Conservation (phyloP, 2,329 filamentous ascomycete genomes). For the Pseudogymnoascus sp. region DNA sequence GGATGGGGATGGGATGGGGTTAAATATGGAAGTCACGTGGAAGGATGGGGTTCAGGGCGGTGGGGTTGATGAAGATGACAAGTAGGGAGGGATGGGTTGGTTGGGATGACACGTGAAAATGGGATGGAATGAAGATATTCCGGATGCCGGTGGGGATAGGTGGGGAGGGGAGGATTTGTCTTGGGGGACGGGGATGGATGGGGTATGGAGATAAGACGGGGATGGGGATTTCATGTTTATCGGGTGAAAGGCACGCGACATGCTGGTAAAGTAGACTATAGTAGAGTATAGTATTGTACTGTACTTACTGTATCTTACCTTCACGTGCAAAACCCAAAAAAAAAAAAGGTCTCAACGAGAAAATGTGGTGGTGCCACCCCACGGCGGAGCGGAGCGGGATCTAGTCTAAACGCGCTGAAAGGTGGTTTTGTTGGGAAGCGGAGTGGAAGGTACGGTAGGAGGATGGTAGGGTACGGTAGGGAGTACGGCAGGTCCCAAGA, state of each 20-base stretch:
- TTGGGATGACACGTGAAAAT: too few relatives aligned
- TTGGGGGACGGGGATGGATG: too few relatives aligned
- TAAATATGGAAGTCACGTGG: too few relatives aligned
- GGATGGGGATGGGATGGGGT: too few relatives aligned
- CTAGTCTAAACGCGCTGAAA: neutral
- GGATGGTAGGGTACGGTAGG: neutral
- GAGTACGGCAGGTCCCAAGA: neutral
- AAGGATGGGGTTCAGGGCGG: too few relatives aligned
- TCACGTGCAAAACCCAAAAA: neutral
- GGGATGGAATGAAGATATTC: too few relatives aligned
- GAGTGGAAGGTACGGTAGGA: neutral
- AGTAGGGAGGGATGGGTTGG: too few relatives aligned
- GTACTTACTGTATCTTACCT: neutral
- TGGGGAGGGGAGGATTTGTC: too few relatives aligned
- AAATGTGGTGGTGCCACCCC: neutral
- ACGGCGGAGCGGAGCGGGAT: neutral
- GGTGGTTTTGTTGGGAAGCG: neutral
- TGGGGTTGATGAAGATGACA: too few relatives aligned
- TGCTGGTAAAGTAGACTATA: neutral
- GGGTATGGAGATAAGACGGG: neutral
- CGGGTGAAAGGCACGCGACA: neutral
- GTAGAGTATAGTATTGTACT: neutral
- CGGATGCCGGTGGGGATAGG: too few relatives aligned
- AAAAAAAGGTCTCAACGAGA: neutral
- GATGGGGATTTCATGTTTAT: constrained; percentile 15